These are phyloP conservation scores for Venturia asperata DNA, from an alignment of 2,329 filamentous ascomycete genomes.

Conservation along the genomic window DNA sequence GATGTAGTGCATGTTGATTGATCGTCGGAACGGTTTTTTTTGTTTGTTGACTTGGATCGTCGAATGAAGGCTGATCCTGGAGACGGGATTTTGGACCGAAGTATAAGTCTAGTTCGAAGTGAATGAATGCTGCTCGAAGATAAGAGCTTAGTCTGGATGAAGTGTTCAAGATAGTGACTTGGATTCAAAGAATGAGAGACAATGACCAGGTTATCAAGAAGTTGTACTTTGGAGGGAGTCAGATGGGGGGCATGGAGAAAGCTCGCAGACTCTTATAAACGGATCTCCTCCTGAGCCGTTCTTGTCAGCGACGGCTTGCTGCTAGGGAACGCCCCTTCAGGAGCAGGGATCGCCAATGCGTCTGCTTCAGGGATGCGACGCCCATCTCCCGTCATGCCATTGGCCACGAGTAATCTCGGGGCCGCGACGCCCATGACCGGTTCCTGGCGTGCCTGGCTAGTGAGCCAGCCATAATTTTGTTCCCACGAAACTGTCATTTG, in stretches of 20 bases:
- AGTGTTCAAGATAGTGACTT: background rate
- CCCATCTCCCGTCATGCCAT: background rate
- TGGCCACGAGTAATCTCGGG: background rate
- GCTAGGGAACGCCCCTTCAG: background rate
- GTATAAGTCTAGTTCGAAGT: background rate
- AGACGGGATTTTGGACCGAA: background rate
- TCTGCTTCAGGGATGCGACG: conserved; percentile 10
- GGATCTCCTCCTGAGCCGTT: conserved; percentile 12
- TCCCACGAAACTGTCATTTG: background rate
- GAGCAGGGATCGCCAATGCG: conserved; percentile 7
- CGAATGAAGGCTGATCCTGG: conserved; percentile 1
- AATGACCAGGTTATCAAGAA: conserved; percentile 9
- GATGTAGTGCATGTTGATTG: conserved; percentile 20
- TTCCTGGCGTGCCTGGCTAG: conserved; percentile 14
- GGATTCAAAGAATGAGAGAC: conserved; percentile 11
- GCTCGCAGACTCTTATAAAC: background rate
- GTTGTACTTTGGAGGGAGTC: background rate
- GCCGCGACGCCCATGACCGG: background rate
- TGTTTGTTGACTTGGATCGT: conserved; percentile 9
- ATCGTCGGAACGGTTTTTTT: background rate
- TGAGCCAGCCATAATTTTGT: background rate
- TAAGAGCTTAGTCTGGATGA: conserved; percentile 12
- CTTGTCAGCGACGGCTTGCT: conserved; percentile 8
- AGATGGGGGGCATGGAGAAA: background rate
- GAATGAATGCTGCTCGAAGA: conserved; percentile 14